Percentiles rank a stretch among this genome's conserved stretches.
These are phyloP conservation scores for Saprolegnia diclina DNA, from an alignment of 352 stramenopile species.

Conservation along the genomic window DNA sequence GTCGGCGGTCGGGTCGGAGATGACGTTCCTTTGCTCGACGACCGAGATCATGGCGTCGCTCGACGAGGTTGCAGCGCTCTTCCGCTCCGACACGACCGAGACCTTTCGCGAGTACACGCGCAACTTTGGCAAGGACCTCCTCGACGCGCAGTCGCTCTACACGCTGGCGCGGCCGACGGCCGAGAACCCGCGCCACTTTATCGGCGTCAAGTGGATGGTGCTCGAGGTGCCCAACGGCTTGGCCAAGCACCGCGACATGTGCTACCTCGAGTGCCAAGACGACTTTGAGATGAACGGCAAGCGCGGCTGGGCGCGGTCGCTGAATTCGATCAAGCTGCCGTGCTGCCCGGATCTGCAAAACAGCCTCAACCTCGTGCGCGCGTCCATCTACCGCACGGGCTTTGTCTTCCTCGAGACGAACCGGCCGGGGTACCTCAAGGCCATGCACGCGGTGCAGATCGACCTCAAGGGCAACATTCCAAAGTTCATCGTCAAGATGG, in stretches of 20 bases:
- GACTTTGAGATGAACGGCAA: conserved; percentile 58
- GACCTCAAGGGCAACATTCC: conserved; percentile 64
- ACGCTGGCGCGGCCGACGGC: conserved; percentile 38
- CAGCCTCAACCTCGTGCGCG: conserved; percentile 49
- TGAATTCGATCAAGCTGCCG: conserved; percentile 63
- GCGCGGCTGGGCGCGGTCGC: conserved; percentile 63
- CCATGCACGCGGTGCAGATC: conserved; percentile 57
- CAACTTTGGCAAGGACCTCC: conserved; percentile 36
- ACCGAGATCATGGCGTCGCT: conserved; percentile 71
- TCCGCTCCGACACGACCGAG: conserved; percentile 65
- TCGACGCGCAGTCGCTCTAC: conserved; percentile 62
- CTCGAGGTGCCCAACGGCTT: conserved; percentile 48
- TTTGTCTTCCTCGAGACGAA: conserved; percentile 75
- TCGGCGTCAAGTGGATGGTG: conserved; percentile 64
- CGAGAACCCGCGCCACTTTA: conserved; percentile 49
- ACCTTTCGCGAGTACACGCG: conserved; percentile 34
- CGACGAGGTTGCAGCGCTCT: conserved; percentile 77
- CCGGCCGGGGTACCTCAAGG: conserved; percentile 48
- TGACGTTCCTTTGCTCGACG: conserved; percentile 40
- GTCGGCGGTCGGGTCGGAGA: conserved; percentile 13
- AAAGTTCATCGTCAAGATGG: conserved; percentile 41
- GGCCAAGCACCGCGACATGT: conserved; percentile 64
- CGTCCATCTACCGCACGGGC: conserved; percentile 67
- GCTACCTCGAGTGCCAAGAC: conserved; percentile 73
- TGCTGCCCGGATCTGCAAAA: conserved; percentile 54